phyloP scores from a whole-genome alignment of 164 flowering plant genomes.

The Houttuynia cordata region DNA sequence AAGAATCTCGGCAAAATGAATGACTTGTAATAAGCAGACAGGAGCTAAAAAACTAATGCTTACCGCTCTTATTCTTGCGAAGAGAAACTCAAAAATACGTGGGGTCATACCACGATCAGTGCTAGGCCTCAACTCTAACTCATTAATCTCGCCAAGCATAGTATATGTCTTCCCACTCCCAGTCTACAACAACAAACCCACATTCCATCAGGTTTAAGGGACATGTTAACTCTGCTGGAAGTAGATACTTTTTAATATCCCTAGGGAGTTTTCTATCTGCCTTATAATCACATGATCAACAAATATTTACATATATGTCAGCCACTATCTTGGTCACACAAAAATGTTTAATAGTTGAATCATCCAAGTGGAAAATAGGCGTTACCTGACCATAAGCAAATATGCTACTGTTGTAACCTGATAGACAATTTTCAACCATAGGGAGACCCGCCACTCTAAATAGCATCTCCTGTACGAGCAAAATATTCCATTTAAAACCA shows the following conservation, averaged over 20 bases:
- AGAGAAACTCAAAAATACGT: constrained; percentile 86
- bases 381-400: constrained; percentile 99
- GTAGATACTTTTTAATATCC: background rate
- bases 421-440: constrained; percentile 95
- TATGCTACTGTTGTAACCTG: constrained; percentile 96
- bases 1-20: background rate
- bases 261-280: too few species aligned
- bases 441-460: constrained; percentile 88
- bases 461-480: constrained; percentile 65
- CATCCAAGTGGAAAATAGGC: background rate
- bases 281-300: too few species aligned
- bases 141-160: constrained; percentile 91
- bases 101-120: constrained; percentile 91
- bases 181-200: constrained; percentile 38
- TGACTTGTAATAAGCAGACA: background rate
- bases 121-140: constrained; percentile 62
- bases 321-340: too few species aligned
- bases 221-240: background rate
- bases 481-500: background rate
- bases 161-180: constrained; percentile 98
- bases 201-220: background rate
- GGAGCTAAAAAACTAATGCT: constrained; percentile 5
- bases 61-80: constrained; percentile 95
- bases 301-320: too few species aligned
- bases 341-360: too few species aligned